Conservation (phyloP, 768 basidiomycete species). For the Phaffia tasmanica region DNA sequence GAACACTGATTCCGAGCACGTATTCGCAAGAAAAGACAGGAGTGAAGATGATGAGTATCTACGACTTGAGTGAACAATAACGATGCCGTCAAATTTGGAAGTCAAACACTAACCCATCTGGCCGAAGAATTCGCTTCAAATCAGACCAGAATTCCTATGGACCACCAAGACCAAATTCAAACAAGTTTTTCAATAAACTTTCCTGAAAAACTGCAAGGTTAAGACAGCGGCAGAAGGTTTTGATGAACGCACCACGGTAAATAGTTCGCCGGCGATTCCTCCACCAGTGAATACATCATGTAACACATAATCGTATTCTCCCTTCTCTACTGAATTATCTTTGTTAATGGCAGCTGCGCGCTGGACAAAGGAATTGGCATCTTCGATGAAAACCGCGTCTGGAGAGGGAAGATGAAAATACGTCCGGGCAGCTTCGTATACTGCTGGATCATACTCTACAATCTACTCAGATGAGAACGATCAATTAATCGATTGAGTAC, state of each 20-base stretch:
- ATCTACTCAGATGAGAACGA: neutral
- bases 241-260: conserved; percentile 44
- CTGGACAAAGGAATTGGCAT: conserved; percentile 61
- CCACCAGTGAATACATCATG: conserved; percentile 85
- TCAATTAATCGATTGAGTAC: neutral
- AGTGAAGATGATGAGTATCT: neutral
- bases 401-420: conserved; percentile 68
- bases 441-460: conserved; percentile 75
- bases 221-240: too few species aligned
- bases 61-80: neutral
- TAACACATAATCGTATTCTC: conserved; percentile 45
- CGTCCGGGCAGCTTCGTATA: conserved; percentile 65
- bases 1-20: too few species aligned
- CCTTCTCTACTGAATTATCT: conserved; percentile 43
- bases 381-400: conserved; percentile 57
- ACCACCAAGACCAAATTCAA: neutral
- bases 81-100: neutral
- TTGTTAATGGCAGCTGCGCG: conserved; percentile 37
- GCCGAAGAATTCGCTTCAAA: conserved; percentile 52
- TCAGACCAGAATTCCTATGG: conserved; percentile 64
- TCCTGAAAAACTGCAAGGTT: too few species aligned
- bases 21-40: neutral
- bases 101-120: conserved; percentile 48
- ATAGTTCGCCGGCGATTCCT: conserved; percentile 73
- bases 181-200: too few species aligned